Conservation (phyloP, 202 grass and related monocot genomes). For the Eragrostis tef region DNA sequence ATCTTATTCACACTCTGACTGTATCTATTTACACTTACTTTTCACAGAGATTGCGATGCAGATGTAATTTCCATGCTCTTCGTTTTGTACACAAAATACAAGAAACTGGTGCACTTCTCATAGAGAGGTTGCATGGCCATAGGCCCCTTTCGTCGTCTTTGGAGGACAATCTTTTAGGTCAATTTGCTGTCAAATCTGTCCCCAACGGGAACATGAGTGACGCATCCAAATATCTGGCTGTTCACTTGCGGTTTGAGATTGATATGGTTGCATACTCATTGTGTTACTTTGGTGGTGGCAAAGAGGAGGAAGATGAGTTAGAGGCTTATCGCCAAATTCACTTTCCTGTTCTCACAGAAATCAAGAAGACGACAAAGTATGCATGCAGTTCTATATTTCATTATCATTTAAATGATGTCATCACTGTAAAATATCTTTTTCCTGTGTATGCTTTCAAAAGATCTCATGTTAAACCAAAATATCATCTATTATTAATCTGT, state of each 20-base stretch:
- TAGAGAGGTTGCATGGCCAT: constrained; percentile 77
- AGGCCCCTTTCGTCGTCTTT: constrained; percentile 48
- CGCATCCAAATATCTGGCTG: constrained; percentile 77
- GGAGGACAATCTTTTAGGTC: constrained; percentile 78
- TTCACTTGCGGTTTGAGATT: constrained; percentile 96
- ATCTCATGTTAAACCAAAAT: constrained; percentile 34
- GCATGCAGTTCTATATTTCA: constrained; percentile 35
- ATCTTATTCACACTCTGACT: constrained; percentile 32
- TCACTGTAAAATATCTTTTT: constrained; percentile 4
- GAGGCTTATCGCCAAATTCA: constrained; percentile 79
- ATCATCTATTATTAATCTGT: constrained; percentile 18
- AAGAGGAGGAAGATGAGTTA: constrained; percentile 89
- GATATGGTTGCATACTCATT: constrained; percentile 98
- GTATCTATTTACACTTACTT: constrained; percentile 26
- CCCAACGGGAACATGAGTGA: constrained; percentile 39
- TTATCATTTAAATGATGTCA: not conserved
- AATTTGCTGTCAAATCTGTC: constrained; percentile 55
- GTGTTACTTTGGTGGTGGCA: constrained; percentile 98
- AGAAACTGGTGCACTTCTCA: constrained; percentile 78
- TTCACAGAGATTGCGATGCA: constrained; percentile 81
- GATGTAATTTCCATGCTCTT: constrained; percentile 98
- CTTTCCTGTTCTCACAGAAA: constrained; percentile 84
- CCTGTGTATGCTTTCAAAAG: not conserved
- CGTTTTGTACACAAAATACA: constrained; percentile 86
- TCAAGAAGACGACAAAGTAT: constrained; percentile 87